Conservation (phyloP, 2,329 filamentous ascomycete species). For the Aspergillus sp. region DNA sequence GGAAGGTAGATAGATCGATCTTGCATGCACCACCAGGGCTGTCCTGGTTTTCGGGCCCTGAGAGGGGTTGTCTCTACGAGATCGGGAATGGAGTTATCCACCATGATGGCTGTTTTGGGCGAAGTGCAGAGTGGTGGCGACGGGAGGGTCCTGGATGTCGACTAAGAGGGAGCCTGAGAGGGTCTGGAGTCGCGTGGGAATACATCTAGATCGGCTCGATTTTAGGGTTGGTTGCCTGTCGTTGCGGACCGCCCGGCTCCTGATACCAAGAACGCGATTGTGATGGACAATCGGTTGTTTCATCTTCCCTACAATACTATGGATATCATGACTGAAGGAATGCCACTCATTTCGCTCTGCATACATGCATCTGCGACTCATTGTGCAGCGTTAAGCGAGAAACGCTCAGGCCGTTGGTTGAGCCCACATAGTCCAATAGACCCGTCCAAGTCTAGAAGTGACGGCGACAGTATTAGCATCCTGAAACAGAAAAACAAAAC, state of each 20-base stretch:
- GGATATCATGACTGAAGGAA: neutral
- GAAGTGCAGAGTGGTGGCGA: slow-evolving; percentile 2
- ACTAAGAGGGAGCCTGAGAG: neutral
- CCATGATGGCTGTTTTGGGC: slow-evolving; percentile 7
- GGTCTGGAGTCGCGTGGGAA: neutral
- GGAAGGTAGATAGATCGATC: slow-evolving; percentile 6
- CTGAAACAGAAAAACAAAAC: neutral
- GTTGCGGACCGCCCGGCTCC: neutral
- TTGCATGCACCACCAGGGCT: slow-evolving; percentile 1
- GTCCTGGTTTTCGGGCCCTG: slow-evolving; percentile 10
- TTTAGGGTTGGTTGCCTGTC: neutral
- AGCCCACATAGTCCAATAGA: slow-evolving; percentile 7
- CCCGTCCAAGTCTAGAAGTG: neutral
- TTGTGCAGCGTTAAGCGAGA: neutral
- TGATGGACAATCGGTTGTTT: neutral
- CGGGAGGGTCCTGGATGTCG: too few species aligned
- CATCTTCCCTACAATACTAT: neutral
- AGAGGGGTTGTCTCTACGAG: neutral
- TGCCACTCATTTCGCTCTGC: too few species aligned
- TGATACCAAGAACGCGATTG: neutral
- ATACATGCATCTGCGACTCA: neutral
- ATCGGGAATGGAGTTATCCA: slow-evolving; percentile 1
- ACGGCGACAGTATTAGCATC: neutral
- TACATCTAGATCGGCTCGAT: neutral
- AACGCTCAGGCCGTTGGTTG: slow-evolving; percentile 7